Evolutionary conservation across 805 yeast species (phyloP), one percentile per base, ranked within the genome.

Genomic region (Kodamaea lidongshanica): DNA sequence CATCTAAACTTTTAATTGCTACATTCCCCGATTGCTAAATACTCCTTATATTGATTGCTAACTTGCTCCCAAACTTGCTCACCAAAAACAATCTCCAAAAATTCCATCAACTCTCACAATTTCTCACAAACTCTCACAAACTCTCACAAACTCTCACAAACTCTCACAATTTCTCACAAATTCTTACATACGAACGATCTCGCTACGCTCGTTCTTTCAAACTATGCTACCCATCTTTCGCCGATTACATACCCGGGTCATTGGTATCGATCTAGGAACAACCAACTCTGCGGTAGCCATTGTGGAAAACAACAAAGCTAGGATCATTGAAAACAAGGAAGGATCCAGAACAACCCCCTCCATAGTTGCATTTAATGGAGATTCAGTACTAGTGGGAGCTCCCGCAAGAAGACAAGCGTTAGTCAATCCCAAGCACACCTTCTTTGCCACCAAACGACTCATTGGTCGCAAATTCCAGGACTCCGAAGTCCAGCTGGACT

Each of bases 271-370:
- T 55, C 56, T 83, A 34, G 94, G 94, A 16, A 83, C 94, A 13
- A 83, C 94, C 25, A 83, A 83, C 58, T 80, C 89, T 25, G 94
- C 92, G 2, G 89, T 82, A 18, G 94, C 94, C 7, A 62, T 79
- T 33, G 77, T 79, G 61, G 72, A 73, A 44, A 79, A 80, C 26
- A 63, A 72, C 40, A 65, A 69, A 16, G 77, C 86, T 16, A 63
- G 65, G 38, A 79, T 82, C 35, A 67, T 83, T 29, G 88, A 81
- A 55, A 79, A 81, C 48, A 81, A 77, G 38, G 84, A 82, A 58
- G 92, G 89, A 19, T 73, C 75, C 26, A 64, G 88, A 48, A 81
- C 92, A 4, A 81, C 88, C 1, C 92, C 89, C 1, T 80, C 89
- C 0, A 65, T 81, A 5, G 89, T 82, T 12, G 87, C 88, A 2